Percentiles rank a stretch among this genome's conserved stretches.
Conservation (phyloP, 345 rosid species). For the Ceriops zippeliana region DNA sequence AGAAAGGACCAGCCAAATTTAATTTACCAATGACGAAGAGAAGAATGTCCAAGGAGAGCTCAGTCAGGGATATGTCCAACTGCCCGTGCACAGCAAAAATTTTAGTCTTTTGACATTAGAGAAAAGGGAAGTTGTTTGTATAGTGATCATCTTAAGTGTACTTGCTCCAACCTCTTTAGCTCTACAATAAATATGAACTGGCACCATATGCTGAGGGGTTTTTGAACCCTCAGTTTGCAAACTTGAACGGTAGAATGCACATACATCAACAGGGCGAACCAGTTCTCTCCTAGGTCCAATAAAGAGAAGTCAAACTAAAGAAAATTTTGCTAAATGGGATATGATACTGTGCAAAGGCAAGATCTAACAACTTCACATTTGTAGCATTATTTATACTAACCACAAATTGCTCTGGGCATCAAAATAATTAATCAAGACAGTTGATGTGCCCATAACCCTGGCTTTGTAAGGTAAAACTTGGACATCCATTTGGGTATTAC, state of each 20-base stretch:
- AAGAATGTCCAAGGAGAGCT: slow-evolving; percentile 77
- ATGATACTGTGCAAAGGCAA: slow-evolving; percentile 14
- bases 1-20: slow-evolving; percentile 85
- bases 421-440: slow-evolving; percentile 47
- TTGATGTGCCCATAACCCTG: slow-evolving; percentile 58
- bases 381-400: slow-evolving; percentile 37
- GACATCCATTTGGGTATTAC: slow-evolving; percentile 41
- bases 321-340: slow-evolving; percentile 4
- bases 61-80: slow-evolving; percentile 67
- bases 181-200: slow-evolving; percentile 72
- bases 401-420: slow-evolving; percentile 70
- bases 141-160: slow-evolving; percentile 6
- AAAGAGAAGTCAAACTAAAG: slow-evolving; percentile 19
- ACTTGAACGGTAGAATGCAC: slow-evolving; percentile 58
- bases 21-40: slow-evolving; percentile 71
- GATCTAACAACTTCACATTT: slow-evolving; percentile 11
- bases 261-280: slow-evolving; percentile 62
- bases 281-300: slow-evolving; percentile 61
- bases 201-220: slow-evolving; percentile 39
- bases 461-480: slow-evolving; percentile 60
- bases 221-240: slow-evolving; percentile 34
- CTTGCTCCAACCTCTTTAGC: slow-evolving; percentile 51
- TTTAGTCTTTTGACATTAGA: slow-evolving; percentile 14
- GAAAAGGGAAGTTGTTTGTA: neutral
- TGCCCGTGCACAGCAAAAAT: slow-evolving; percentile 36